Evolutionary conservation across 2,329 filamentous ascomycete genomes (phyloP).

Genomic region (Colletotrichum chlorophyti): DNA sequence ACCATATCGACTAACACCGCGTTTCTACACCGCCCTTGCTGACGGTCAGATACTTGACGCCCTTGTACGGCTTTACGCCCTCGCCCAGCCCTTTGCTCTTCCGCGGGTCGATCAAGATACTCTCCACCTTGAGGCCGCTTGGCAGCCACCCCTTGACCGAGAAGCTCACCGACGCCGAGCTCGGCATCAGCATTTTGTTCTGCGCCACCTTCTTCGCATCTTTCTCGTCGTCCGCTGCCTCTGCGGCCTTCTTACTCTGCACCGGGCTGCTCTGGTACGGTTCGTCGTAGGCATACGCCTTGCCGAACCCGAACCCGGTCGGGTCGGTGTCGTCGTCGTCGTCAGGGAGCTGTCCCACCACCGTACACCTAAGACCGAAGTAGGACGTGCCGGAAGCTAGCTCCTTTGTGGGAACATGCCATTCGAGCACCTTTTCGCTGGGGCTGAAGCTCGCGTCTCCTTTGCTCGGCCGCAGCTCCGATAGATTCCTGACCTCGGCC

Average conservation of each 20-base stretch:
- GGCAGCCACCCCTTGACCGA: slow-evolving; percentile 73
- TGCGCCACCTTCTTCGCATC: slow-evolving; percentile 67
- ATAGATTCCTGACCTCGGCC: slow-evolving; percentile 78
- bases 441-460: slow-evolving; percentile 86
- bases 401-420: slow-evolving; percentile 83
- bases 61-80: slow-evolving; percentile 93
- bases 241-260: slow-evolving; percentile 40
- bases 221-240: slow-evolving; percentile 47
- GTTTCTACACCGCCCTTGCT: slow-evolving; percentile 71
- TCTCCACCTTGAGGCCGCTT: slow-evolving; percentile 72
- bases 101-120: slow-evolving; percentile 73
- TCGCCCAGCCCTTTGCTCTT: slow-evolving; percentile 87
- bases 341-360: slow-evolving; percentile 68
- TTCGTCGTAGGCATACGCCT: slow-evolving; percentile 60
- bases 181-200: slow-evolving; percentile 82
- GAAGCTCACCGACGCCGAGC: slow-evolving; percentile 76
- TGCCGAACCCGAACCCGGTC: slow-evolving; percentile 58
- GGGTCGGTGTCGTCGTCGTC: slow-evolving; percentile 57
- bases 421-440: slow-evolving; percentile 76
- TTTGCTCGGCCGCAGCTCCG: slow-evolving; percentile 79
- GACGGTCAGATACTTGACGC: slow-evolving; percentile 92
- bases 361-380: slow-evolving; percentile 80
- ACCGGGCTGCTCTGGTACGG: slow-evolving; percentile 58
- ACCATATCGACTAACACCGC: slow-evolving; percentile 52
- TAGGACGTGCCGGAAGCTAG: slow-evolving; percentile 69